Conservation (phyloP, 2,329 filamentous ascomycete genomes). For the Biscogniauxia sp. region DNA sequence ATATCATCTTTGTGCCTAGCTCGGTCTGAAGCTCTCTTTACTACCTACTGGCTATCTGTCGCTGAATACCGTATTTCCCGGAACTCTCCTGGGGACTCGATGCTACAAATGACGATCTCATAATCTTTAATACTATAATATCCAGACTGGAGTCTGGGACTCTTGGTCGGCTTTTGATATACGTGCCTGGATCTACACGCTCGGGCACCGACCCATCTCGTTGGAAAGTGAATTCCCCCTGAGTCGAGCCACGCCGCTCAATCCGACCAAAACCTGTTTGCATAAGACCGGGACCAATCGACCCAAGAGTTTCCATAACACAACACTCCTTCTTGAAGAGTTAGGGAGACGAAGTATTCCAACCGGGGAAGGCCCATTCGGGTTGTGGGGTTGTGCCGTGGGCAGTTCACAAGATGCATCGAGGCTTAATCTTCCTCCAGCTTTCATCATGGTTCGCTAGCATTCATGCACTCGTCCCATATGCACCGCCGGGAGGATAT, state of each 20-base stretch:
- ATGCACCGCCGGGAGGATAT: constrained; percentile 3
- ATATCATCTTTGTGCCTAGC: constrained; percentile 5
- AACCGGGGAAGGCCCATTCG: constrained; percentile 10
- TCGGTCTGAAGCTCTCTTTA: constrained; percentile 6
- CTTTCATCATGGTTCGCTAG: constrained; percentile 47
- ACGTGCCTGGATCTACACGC: constrained; percentile 12
- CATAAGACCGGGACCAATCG: not conserved
- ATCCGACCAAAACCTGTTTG: not conserved
- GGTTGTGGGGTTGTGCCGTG: constrained; percentile 4
- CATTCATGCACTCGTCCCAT: constrained; percentile 49
- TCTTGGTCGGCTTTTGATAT: constrained; percentile 22
- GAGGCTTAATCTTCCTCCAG: constrained; percentile 37
- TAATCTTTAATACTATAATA: constrained; percentile 32
- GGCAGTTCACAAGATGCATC: constrained; percentile 28
- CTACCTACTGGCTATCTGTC: constrained; percentile 9
- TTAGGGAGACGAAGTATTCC: constrained; percentile 9
- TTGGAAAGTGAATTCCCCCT: constrained; percentile 2
- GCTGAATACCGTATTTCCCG: constrained; percentile 9
- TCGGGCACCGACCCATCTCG: constrained; percentile 13
- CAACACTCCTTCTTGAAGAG: not conserved
- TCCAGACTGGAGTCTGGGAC: constrained; percentile 29
- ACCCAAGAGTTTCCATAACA: not conserved
- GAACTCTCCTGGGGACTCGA: constrained; percentile 3
- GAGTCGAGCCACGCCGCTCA: not conserved
- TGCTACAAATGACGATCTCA: constrained; percentile 25